A percentile compares a stretch with the other conserved stretches of the same genome.
Conservation (phyloP, 2,329 filamentous ascomycete species). For the Microsporum canis region DNA sequence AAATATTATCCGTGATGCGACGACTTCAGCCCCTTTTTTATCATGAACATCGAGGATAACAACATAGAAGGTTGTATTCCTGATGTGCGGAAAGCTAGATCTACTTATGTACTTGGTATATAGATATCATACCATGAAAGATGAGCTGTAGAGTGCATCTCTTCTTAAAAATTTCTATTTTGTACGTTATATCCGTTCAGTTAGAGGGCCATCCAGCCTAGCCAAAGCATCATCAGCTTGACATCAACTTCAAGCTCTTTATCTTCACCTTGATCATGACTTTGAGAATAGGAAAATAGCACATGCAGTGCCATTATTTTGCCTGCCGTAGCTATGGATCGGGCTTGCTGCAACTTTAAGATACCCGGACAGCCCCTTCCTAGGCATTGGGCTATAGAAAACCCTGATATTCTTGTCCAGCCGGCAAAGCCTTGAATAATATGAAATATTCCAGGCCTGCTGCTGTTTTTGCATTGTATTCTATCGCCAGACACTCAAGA, state of each 20-base stretch:
- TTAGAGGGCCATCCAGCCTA: too few relatives aligned
- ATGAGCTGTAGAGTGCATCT: too few relatives aligned
- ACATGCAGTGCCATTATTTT: background rate
- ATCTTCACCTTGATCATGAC: background rate
- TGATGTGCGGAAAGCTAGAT: too few relatives aligned
- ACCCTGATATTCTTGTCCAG: too few relatives aligned
- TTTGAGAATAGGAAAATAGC: background rate
- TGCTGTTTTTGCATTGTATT: background rate
- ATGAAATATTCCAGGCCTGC: background rate
- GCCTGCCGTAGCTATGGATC: background rate
- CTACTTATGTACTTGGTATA: too few relatives aligned
- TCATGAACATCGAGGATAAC: too few relatives aligned
- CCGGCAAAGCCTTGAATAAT: background rate
- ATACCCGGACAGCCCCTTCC: constrained; percentile 1
- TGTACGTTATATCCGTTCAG: too few relatives aligned
- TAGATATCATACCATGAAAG: too few relatives aligned
- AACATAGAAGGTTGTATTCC: too few relatives aligned
- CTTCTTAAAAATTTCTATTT: too few relatives aligned
- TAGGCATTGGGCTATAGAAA: background rate
- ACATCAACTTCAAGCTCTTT: background rate
- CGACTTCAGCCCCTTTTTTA: too few relatives aligned
- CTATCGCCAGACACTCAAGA: background rate
- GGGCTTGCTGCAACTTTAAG: background rate
- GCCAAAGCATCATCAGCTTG: background rate
- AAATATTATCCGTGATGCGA: too few relatives aligned